Conservation (phyloP, 2,329 filamentous ascomycete genomes). For the Paraphoma sp. region DNA sequence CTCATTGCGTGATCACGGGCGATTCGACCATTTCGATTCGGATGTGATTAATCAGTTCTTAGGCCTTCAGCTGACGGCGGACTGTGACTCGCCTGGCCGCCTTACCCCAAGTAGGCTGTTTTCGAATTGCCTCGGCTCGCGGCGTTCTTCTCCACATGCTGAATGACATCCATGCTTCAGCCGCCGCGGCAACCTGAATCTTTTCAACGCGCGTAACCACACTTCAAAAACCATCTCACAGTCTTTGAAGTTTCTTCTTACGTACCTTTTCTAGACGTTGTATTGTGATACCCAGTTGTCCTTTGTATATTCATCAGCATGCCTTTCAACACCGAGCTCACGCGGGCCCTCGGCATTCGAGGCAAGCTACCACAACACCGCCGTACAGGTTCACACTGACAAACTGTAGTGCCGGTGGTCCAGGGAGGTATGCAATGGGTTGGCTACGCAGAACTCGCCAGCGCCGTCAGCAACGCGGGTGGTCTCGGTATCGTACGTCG, state of each 20-base stretch:
- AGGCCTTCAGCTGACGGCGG: conserved; percentile 11
- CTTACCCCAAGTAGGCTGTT: conserved; percentile 2
- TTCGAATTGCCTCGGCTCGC: conserved; percentile 35
- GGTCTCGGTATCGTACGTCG: conserved; percentile 71
- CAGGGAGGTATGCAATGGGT: conserved; percentile 91
- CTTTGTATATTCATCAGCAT: conserved; percentile 46
- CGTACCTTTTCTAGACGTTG: conserved; percentile 1
- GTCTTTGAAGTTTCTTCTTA: not conserved
- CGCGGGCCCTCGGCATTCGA: conserved; percentile 65
- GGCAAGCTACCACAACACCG: conserved; percentile 27
- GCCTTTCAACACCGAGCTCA: conserved; percentile 71
- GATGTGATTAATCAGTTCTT: conserved; percentile 1
- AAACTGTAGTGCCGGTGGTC: conserved; percentile 73
- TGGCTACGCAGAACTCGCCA: conserved; percentile 79
- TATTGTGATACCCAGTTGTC: not conserved
- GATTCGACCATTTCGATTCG: conserved; percentile 24
- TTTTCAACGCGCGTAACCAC: conserved; percentile 8
- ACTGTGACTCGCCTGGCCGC: conserved; percentile 15
- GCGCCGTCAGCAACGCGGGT: conserved; percentile 71
- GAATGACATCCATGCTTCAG: conserved; percentile 13
- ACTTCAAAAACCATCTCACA: conserved; percentile 9
- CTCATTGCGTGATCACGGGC: conserved; percentile 4
- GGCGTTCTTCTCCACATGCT: conserved; percentile 35
- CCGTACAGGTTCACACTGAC: conserved; percentile 48
- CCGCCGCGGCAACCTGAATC: conserved; percentile 11